Evolutionary conservation across 345 rosid genomes (phyloP).

Genomic region (Pistacia integerrima): DNA sequence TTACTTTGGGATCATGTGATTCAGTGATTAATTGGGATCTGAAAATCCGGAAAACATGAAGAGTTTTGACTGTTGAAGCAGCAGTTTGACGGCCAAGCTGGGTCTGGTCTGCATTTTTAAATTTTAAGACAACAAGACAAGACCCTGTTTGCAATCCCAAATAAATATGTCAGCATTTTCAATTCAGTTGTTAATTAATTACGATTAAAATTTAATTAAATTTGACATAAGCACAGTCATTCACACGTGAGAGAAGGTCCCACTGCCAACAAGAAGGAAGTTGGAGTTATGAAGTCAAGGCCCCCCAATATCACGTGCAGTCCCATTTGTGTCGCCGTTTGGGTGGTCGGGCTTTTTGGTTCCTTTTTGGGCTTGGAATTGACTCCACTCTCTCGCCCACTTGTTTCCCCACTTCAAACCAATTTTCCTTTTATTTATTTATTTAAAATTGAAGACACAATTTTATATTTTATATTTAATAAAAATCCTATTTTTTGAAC

Average conservation of each 20-base stretch:
- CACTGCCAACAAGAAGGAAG: neutral
- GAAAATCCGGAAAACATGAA: slow-evolving; percentile 57
- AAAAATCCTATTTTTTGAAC: too few relatives aligned
- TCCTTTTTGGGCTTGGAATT: slow-evolving; percentile 26
- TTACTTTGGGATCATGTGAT: slow-evolving; percentile 1
- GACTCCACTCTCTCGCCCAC: slow-evolving; percentile 11
- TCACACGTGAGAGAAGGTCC: slow-evolving; percentile 43
- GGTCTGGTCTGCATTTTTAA: slow-evolving; percentile 17
- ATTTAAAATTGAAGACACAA: too few relatives aligned
- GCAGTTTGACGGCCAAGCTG: slow-evolving; percentile 32
- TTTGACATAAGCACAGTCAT: neutral
- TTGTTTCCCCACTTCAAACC: neutral
- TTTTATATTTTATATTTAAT: too few relatives aligned
- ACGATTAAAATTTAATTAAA: neutral
- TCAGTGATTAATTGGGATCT: slow-evolving; percentile 40
- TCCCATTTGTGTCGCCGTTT: slow-evolving; percentile 67
- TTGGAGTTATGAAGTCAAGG: slow-evolving; percentile 16
- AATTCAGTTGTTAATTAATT: too few relatives aligned
- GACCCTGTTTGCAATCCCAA: slow-evolving; percentile 12
- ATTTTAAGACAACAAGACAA: slow-evolving; percentile 7
- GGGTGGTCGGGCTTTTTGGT: slow-evolving; percentile 47
- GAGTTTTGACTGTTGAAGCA: slow-evolving; percentile 39
- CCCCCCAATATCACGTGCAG: slow-evolving; percentile 59
- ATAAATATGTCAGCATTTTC: neutral
- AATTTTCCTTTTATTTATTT: neutral